These are phyloP conservation scores for Corymbia citriodora DNA, from an alignment of 441 rosid species.

Conservation along the genomic window DNA sequence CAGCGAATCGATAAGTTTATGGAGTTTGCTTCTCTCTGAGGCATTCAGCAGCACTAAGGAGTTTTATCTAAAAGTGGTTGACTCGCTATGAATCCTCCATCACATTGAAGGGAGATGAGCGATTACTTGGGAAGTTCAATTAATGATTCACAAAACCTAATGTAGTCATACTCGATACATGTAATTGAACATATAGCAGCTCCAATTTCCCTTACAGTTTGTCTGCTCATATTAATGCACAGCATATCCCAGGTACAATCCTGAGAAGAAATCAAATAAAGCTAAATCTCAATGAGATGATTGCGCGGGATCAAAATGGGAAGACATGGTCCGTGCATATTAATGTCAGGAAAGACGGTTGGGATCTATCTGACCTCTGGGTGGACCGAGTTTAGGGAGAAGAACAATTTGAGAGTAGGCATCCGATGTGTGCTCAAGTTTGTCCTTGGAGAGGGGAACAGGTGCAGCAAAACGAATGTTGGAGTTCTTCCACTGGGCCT, in stretches of 20 bases:
- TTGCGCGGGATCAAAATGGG: conserved; percentile 13
- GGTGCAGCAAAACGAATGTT: too few species aligned
- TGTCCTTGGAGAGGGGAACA: too few species aligned
- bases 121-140: background rate
- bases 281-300: background rate
- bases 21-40: background rate
- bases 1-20: background rate
- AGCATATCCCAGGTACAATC: conserved; percentile 10
- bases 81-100: background rate
- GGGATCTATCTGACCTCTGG: background rate
- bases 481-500: too few species aligned
- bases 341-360: background rate
- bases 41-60: background rate
- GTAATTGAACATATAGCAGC: background rate
- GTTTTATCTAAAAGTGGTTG: background rate
- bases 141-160: background rate
- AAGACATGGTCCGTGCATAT: conserved; percentile 20
- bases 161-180: background rate
- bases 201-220: background rate
- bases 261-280: background rate
- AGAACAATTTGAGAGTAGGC: background rate
- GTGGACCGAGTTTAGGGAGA: conserved; percentile 5
- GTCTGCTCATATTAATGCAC: conserved; percentile 3
- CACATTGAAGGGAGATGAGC: background rate
- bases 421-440: background rate